phyloP scores from a whole-genome alignment of 1,284 basidiomycete species.

The Ganoderma leucocontextum region DNA sequence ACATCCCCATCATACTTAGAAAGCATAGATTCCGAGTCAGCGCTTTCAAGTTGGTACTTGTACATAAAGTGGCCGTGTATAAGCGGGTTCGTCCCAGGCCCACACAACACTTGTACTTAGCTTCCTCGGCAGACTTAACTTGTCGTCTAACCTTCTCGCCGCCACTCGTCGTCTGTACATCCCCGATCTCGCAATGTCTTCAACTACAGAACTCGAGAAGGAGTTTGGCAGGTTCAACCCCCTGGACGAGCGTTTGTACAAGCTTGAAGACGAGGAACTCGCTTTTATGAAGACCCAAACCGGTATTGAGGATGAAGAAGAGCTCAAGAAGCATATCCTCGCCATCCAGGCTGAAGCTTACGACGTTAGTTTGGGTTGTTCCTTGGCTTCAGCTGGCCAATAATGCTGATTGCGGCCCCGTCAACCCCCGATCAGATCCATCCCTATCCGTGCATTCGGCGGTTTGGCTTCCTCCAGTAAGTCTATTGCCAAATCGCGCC shows the following conservation, averaged over 20 bases:
- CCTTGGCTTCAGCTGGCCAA: no score
- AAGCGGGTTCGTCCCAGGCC: background rate
- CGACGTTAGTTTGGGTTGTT: slow-evolving; percentile 38
- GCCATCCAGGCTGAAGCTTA: slow-evolving; percentile 55
- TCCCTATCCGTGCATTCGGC: slow-evolving; percentile 51
- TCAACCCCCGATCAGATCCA: slow-evolving; percentile 37
- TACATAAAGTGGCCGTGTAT: background rate
- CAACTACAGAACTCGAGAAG: background rate
- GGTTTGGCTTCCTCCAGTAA: slow-evolving; percentile 52
- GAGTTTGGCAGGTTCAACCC: slow-evolving; percentile 1
- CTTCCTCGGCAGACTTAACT: background rate
- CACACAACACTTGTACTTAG: background rate
- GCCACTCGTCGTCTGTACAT: background rate
- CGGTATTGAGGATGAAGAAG: slow-evolving; percentile 48
- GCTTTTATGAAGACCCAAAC: slow-evolving; percentile 51
- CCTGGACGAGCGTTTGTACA: slow-evolving; percentile 33
- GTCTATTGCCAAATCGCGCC: slow-evolving; percentile 18
- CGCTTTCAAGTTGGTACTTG: background rate
- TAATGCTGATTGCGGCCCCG: slow-evolving; percentile 35
- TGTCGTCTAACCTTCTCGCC: background rate
- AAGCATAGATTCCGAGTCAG: background rate
- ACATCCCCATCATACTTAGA: background rate
- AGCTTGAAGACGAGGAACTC: slow-evolving; percentile 40
- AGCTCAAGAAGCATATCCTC: slow-evolving; percentile 55
- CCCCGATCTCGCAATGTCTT: background rate